These are phyloP conservation scores for Entomortierella beljakovae DNA, from an alignment of 192 early-diverging fungal genomes.

Conservation along the genomic window DNA sequence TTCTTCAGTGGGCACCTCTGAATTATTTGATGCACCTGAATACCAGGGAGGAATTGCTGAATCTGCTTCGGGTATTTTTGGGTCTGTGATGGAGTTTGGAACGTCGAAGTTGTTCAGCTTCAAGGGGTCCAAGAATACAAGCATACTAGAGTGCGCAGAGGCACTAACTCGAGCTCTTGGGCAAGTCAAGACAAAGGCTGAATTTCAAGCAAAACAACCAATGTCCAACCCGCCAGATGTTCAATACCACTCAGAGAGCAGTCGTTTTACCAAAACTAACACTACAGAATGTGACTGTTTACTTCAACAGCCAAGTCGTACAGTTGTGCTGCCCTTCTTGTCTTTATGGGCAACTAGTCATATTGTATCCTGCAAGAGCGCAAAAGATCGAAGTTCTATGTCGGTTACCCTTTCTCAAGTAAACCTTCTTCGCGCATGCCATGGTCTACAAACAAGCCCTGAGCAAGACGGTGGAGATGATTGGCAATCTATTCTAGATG, in stretches of 20 bases:
- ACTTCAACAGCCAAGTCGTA: neutral
- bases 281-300: neutral
- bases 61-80: slow-evolving; percentile 20
- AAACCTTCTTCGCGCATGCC: slow-evolving; percentile 31
- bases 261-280: neutral
- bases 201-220: neutral
- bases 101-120: slow-evolving; percentile 24
- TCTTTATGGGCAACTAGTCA: slow-evolving; percentile 42
- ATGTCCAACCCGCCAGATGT: neutral
- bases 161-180: slow-evolving; percentile 41
- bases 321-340: neutral
- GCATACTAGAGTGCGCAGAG: slow-evolving; percentile 41
- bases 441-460: slow-evolving; percentile 17
- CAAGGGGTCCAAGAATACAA: slow-evolving; percentile 31
- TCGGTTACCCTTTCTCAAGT: slow-evolving; percentile 41
- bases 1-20: neutral
- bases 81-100: slow-evolving; percentile 40
- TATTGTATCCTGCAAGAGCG: slow-evolving; percentile 44
- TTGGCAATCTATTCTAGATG: slow-evolving; percentile 42
- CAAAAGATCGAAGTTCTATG: slow-evolving; percentile 47
- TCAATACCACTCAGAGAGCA: no score
- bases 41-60: neutral
- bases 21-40: neutral
- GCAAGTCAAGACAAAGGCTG: slow-evolving; percentile 12
- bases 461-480: slow-evolving; percentile 29